Conservation (phyloP, 805 yeast species). For the Kazachstania africana region DNA sequence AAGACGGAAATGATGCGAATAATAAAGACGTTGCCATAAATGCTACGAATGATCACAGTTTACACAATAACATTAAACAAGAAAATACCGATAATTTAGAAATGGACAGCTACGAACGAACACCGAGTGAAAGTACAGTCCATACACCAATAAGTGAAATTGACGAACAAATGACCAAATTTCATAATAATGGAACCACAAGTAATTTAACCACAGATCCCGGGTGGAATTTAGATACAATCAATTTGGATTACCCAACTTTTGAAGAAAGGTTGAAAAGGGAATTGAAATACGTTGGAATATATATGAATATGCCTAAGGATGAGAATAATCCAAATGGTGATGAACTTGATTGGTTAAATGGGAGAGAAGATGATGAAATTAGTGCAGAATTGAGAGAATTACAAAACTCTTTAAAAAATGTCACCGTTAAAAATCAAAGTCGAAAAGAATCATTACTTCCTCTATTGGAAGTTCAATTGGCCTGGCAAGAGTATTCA, state of each 20-base stretch:
- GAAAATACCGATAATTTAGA: constrained; percentile 7
- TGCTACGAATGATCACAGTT: constrained; percentile 1
- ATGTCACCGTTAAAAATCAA: constrained; percentile 50
- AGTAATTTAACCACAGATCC: constrained; percentile 31
- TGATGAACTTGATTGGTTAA: constrained; percentile 50
- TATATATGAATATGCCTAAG: constrained; percentile 48
- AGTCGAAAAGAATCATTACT: constrained; percentile 52
- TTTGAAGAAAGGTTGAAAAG: constrained; percentile 81
- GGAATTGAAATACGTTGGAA: constrained; percentile 83
- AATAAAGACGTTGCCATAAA: constrained; percentile 1
- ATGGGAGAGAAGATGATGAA: constrained; percentile 85
- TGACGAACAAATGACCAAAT: constrained; percentile 2
- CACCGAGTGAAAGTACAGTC: constrained; percentile 10
- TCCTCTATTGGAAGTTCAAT: constrained; percentile 72
- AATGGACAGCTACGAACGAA: constrained; percentile 9
- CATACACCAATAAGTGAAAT: constrained; percentile 14
- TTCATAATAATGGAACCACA: constrained; percentile 13
- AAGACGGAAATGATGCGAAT: constrained; percentile 11
- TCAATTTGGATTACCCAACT: constrained; percentile 55
- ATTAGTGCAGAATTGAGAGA: constrained; percentile 70
- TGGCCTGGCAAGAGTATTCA: constrained; percentile 90
- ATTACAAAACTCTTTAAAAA: constrained; percentile 57
- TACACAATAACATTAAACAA: constrained; percentile 6
- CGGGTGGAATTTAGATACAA: constrained; percentile 36
- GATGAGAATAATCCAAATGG: constrained; percentile 21